These are phyloP conservation scores for Passalora sequoiae DNA, from an alignment of 2,329 filamentous ascomycete species.

Conservation along the genomic window DNA sequence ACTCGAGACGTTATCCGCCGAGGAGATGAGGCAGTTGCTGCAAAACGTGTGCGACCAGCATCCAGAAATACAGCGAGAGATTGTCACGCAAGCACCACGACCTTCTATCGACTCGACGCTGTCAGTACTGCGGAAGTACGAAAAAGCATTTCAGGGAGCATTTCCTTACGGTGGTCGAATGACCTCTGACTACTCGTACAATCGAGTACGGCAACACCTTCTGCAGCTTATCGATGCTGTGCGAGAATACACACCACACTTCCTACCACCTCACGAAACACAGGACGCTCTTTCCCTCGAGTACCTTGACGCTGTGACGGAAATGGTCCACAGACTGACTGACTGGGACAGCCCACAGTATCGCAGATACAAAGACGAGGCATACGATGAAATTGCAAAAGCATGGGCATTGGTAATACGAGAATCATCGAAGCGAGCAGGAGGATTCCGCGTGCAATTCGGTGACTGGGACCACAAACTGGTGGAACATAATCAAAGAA, in stretches of 20 bases:
- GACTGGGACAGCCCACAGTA: slow-evolving; percentile 86
- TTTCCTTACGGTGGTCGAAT: slow-evolving; percentile 81
- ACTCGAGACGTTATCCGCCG: slow-evolving; percentile 86
- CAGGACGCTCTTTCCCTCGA: slow-evolving; percentile 78
- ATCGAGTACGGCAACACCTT: slow-evolving; percentile 78
- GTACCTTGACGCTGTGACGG: slow-evolving; percentile 84
- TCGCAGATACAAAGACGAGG: slow-evolving; percentile 87
- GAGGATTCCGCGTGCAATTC: slow-evolving; percentile 82
- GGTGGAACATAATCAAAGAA: slow-evolving; percentile 79
- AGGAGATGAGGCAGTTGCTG: slow-evolving; percentile 79
- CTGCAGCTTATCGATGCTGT: slow-evolving; percentile 79
- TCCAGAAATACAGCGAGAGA: slow-evolving; percentile 77
- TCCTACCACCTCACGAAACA: slow-evolving; percentile 82
- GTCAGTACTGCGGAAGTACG: slow-evolving; percentile 75
- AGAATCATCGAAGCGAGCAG: slow-evolving; percentile 84
- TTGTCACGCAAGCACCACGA: slow-evolving; percentile 77
- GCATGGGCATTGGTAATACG: slow-evolving; percentile 89
- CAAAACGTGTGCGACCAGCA: slow-evolving; percentile 87
- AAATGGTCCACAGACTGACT: slow-evolving; percentile 82
- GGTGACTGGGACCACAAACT: slow-evolving; percentile 90
- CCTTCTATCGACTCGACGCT: slow-evolving; percentile 78
- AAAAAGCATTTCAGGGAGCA: slow-evolving; percentile 67
- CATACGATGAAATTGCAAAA: slow-evolving; percentile 91
- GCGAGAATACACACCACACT: slow-evolving; percentile 91
- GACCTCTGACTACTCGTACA: slow-evolving; percentile 89